Evolutionary conservation across 129 eudicot species (phyloP).

Genomic region (Escallonia rubra): DNA sequence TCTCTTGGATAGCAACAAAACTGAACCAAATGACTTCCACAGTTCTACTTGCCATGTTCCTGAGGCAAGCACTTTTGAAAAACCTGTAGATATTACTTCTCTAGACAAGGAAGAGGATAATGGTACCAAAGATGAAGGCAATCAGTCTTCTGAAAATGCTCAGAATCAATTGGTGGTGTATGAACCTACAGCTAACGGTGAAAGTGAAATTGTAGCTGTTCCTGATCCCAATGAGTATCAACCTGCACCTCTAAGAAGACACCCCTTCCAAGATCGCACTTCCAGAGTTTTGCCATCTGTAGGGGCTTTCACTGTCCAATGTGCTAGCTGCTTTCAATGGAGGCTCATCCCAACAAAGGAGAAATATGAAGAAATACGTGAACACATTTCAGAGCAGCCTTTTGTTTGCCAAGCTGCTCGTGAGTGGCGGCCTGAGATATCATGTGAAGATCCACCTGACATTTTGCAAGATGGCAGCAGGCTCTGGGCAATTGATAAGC

Average conservation of each 20-base stretch:
- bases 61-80: constrained; percentile 11
- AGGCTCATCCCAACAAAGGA: constrained; percentile 77
- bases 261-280: background rate
- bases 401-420: constrained; percentile 74
- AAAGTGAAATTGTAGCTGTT: constrained; percentile 16
- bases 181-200: constrained; percentile 32
- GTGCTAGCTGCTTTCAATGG: constrained; percentile 86
- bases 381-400: constrained; percentile 65
- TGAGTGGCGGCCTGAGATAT: constrained; percentile 71
- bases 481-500: constrained; percentile 95
- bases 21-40: constrained; percentile 17
- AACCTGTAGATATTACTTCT: constrained; percentile 18
- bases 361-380: constrained; percentile 81
- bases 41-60: constrained; percentile 11
- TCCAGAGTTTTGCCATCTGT: constrained; percentile 50
- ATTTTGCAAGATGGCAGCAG: constrained; percentile 81
- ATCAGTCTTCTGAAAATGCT: constrained; percentile 32
- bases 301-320: constrained; percentile 83
- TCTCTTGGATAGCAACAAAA: constrained; percentile 16
- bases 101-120: constrained; percentile 21
- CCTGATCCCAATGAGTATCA: constrained; percentile 22
- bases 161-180: constrained; percentile 57
- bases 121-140: background rate
- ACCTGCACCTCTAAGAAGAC: background rate
- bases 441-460: constrained; percentile 80